Evolutionary conservation across 2,329 filamentous ascomycete genomes (phyloP), one percentile per base, ranked within the genome.

Genomic region (Verticillium klebahnii): DNA sequence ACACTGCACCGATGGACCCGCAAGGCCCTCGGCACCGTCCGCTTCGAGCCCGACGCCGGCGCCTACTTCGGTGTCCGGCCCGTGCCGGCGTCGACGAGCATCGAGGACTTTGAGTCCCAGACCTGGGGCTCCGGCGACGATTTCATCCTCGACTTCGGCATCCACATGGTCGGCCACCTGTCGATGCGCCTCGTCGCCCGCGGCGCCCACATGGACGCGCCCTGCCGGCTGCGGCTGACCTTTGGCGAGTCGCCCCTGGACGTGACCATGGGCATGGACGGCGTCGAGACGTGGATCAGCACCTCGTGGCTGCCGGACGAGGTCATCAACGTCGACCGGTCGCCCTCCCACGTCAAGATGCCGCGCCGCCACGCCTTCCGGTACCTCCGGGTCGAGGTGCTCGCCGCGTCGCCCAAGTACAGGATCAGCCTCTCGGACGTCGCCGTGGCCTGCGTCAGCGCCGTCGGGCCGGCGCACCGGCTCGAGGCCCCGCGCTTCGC

Each of bases 271-370:
- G 59, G 64, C 39, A 69, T 75, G 66, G 67, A 73, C 52, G 64
- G 65, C 15, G 71, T 73, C 60, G 64, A 75, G 23, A 73, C 74
- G 6, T 75, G 71, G 72, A 75, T 76, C 62, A 74, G 73, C 60
- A 76, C 70, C 6, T 69, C 69, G 17, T 75, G 74, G 74, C 69
- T 76, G 3, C 74, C 73, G 0, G 73, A 76, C 58, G 74, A 76
- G 55, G 63, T 71, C 19, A 68, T 75, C 56, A 75, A 74, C 59
- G 63, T 75, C 34, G 73, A 75, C 62, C 67, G 67, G 65, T 71
- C 72, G 31, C 73, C 73, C 9, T 63, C 71, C 37, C 61, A 62
- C 12, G 64, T 75, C 12, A 56, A 63, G 2, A 65, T 75, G 17
- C 64, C 68, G 17, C 68, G 73, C 58, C 64, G 73, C 15, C 69